These are phyloP conservation scores for Lanmaoa rubissima DNA, from an alignment of 768 basidiomycete species.

Conservation along the genomic window DNA sequence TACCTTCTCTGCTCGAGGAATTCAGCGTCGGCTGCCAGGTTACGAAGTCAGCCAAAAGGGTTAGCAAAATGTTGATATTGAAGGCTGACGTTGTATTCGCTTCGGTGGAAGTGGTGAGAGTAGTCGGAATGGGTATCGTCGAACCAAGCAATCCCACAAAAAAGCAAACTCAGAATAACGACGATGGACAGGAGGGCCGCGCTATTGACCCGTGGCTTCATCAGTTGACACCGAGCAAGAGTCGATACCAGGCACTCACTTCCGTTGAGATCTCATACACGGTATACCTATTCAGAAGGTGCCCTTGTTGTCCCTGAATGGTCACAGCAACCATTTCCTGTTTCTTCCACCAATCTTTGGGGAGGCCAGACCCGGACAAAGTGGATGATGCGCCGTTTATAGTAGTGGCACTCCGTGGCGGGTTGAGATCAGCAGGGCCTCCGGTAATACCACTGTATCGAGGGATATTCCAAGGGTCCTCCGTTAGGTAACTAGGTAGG, in stretches of 20 bases:
- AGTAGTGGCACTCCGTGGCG: constrained; percentile 19
- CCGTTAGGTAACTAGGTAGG: constrained; percentile 53
- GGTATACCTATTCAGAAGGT: constrained; percentile 83
- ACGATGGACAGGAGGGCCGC: constrained; percentile 67
- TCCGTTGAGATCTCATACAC: constrained; percentile 81
- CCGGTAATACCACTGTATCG: constrained; percentile 33
- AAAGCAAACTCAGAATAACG: constrained; percentile 94
- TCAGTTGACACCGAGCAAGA: constrained; percentile 10
- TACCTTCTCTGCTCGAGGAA: constrained; percentile 91
- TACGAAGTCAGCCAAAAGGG: constrained; percentile 4
- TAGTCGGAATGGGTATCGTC: constrained; percentile 92
- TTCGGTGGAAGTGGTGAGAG: constrained; percentile 89
- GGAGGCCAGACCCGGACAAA: constrained; percentile 69
- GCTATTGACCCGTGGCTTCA: constrained; percentile 37
- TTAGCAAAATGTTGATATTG: background rate
- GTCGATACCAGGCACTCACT: constrained; percentile 42
- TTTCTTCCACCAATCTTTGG: constrained; percentile 84
- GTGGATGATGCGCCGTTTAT: constrained; percentile 52
- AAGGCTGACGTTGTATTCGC: constrained; percentile 75
- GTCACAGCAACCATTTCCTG: constrained; percentile 70
- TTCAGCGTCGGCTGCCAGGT: constrained; percentile 67
- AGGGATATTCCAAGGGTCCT: constrained; percentile 65
- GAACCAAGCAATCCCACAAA: constrained; percentile 81
- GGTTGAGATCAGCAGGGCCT: constrained; percentile 27
- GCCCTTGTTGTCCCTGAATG: constrained; percentile 86